A percentile compares a stretch with the other conserved stretches of the same genome.
These are phyloP conservation scores for Aegle marmelos DNA, from an alignment of 345 rosid genomes.

Conservation along the genomic window DNA sequence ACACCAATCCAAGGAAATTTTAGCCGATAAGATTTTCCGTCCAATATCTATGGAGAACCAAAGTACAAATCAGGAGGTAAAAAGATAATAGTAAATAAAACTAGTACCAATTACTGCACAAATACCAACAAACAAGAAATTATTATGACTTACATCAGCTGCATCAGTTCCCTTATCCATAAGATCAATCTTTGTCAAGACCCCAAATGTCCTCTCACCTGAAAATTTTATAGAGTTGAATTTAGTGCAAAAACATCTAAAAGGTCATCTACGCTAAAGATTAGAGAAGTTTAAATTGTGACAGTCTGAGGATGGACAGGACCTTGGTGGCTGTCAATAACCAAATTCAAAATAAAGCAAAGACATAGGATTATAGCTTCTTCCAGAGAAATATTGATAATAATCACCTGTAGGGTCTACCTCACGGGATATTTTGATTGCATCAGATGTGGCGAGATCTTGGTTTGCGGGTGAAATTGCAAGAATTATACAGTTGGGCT, in stretches of 20 bases:
- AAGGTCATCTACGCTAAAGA: neutral
- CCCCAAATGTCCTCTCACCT: constrained; percentile 99
- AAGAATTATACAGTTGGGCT: constrained; percentile 96
- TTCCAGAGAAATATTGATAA: neutral
- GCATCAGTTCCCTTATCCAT: constrained; percentile 99
- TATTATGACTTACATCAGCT: constrained; percentile 73
- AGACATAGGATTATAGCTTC: neutral
- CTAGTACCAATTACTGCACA: neutral
- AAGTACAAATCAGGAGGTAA: constrained; percentile 9
- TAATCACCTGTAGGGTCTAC: constrained; percentile 90
- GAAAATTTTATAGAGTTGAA: constrained; percentile 21
- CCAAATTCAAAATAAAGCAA: neutral
- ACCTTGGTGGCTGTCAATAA: neutral
- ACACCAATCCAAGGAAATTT: constrained; percentile 99
- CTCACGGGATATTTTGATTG: constrained; percentile 96
- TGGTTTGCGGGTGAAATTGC: constrained; percentile 99
- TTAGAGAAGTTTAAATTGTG: neutral
- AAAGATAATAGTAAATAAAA: neutral
- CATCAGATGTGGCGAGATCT: constrained; percentile 99
- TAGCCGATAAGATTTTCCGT: constrained; percentile 82
- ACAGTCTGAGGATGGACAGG: neutral
- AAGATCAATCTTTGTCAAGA: constrained; percentile 97
- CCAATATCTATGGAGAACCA: constrained; percentile 60
- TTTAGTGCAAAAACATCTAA: neutral
- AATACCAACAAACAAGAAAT: neutral